phyloP scores from a whole-genome alignment of 257 asterid species.

The Datura wrightii region DNA sequence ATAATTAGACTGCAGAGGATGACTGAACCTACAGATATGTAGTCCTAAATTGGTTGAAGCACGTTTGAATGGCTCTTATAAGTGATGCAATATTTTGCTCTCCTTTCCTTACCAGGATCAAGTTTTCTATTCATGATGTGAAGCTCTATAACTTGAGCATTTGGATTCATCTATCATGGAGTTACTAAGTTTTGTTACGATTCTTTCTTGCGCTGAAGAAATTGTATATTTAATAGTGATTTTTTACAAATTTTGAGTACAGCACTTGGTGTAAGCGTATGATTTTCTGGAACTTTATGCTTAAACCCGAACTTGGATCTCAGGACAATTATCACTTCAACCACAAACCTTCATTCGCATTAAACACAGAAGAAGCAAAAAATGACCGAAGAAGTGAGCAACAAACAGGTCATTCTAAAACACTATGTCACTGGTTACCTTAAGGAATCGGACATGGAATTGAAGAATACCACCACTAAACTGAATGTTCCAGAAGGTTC shows the following conservation, averaged over 20 bases:
- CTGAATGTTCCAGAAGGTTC: slow-evolving; percentile 46
- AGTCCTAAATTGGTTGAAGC: not conserved
- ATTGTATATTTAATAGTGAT: not conserved
- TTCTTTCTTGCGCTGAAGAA: not conserved
- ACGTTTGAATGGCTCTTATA: not conserved
- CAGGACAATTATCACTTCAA: not conserved
- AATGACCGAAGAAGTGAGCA: slow-evolving; percentile 41
- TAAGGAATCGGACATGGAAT: slow-evolving; percentile 42
- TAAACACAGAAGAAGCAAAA: not conserved
- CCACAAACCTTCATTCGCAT: not conserved
- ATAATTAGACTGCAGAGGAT: not conserved
- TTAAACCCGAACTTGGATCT: not conserved
- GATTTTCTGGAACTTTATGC: not conserved
- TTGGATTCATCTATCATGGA: not conserved
- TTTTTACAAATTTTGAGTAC: not conserved
- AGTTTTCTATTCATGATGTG: not conserved
- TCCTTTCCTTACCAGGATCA: not conserved
- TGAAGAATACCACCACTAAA: slow-evolving; percentile 26
- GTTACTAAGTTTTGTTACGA: not conserved
- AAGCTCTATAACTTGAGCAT: not conserved
- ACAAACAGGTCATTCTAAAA: slow-evolving; percentile 46
- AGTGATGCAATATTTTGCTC: not conserved
- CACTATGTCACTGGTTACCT: slow-evolving; percentile 44
- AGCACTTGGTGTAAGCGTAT: not conserved
- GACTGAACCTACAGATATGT: not conserved